Percentiles rank a stretch among this genome's conserved stretches.
Evolutionary conservation across 352 stramenopile genomes (phyloP).

Genomic region (Peronosclerospora sorghi): DNA sequence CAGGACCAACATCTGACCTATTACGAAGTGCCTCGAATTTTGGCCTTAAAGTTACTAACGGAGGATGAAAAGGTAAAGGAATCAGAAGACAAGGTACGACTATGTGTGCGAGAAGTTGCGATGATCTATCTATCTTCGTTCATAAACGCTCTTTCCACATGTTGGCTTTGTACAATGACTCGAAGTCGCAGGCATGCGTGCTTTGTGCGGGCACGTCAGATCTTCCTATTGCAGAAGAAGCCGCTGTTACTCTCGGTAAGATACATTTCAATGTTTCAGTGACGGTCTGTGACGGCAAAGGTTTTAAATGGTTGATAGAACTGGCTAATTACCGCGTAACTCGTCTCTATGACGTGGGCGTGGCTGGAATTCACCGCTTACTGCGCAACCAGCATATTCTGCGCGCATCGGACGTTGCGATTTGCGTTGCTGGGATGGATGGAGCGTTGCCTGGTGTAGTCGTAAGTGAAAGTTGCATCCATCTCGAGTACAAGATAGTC

Average conservation of each 20-base stretch:
- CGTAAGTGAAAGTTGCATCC: constrained; percentile 31
- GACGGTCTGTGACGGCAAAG: not conserved
- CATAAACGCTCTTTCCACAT: not conserved
- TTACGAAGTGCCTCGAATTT: constrained; percentile 57
- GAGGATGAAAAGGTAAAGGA: not conserved
- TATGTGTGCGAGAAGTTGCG: constrained; percentile 15
- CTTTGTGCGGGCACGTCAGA: constrained; percentile 94
- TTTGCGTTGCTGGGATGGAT: constrained; percentile 96
- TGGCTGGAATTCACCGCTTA: constrained; percentile 90
- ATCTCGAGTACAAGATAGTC: not conserved
- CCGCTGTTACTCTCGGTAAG: constrained; percentile 83
- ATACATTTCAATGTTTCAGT: not conserved
- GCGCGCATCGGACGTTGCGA: constrained; percentile 84
- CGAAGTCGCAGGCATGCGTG: constrained; percentile 48
- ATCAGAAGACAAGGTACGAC: not conserved
- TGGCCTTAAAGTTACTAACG: constrained; percentile 34
- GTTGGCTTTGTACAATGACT: constrained; percentile 2
- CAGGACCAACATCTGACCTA: constrained; percentile 41
- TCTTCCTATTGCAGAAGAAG: constrained; percentile 93
- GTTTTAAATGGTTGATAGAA: constrained; percentile 37
- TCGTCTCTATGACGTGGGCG: constrained; percentile 88
- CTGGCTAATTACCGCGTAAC: constrained; percentile 77
- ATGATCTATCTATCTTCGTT: not conserved
- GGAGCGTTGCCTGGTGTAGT: constrained; percentile 95
- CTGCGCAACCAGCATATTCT: constrained; percentile 81